A percentile compares a stretch with the other conserved stretches of the same genome.
Conservation (phyloP, 345 rosid genomes). For the Syzygium oleosum region DNA sequence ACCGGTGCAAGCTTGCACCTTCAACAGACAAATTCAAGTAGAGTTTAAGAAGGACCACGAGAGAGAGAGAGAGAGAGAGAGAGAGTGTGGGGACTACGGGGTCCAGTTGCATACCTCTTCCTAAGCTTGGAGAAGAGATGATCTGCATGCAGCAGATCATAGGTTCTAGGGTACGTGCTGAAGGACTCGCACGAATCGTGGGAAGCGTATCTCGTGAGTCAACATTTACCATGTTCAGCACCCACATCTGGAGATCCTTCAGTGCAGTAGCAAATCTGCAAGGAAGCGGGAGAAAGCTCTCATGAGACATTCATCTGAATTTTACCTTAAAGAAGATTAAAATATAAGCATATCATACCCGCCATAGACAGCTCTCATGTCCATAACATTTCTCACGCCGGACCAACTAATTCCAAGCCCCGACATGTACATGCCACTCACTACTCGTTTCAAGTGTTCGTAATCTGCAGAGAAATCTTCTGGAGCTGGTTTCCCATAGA, state of each 20-base stretch:
- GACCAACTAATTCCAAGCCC: slow-evolving; percentile 81
- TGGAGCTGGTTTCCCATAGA: slow-evolving; percentile 85
- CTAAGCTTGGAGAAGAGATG: slow-evolving; percentile 83
- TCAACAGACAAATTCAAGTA: not conserved
- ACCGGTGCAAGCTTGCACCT: slow-evolving; percentile 83
- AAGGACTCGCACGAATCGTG: slow-evolving; percentile 92
- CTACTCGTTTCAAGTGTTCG: slow-evolving; percentile 74
- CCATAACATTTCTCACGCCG: slow-evolving; percentile 82
- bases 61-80: not conserved
- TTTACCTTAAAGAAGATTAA: not conserved
- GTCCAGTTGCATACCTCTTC: slow-evolving; percentile 30
- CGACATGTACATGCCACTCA: slow-evolving; percentile 54
- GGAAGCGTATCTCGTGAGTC: slow-evolving; percentile 89
- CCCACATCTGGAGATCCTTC: slow-evolving; percentile 72
- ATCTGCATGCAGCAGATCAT: slow-evolving; percentile 88
- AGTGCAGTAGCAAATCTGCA: slow-evolving; percentile 82
- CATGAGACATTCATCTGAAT: not conserved
- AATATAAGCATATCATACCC: slow-evolving; percentile 32
- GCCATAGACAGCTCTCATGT: slow-evolving; percentile 91
- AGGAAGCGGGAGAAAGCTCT: not conserved
- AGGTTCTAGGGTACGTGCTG: slow-evolving; percentile 73
- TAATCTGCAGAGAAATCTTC: slow-evolving; percentile 64
- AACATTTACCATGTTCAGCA: slow-evolving; percentile 67
- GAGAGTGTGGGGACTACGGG: not conserved
- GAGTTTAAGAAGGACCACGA: not conserved